Evolutionary conservation across 2,329 filamentous ascomycete genomes (phyloP).

Genomic region (Colletotrichum sp.): DNA sequence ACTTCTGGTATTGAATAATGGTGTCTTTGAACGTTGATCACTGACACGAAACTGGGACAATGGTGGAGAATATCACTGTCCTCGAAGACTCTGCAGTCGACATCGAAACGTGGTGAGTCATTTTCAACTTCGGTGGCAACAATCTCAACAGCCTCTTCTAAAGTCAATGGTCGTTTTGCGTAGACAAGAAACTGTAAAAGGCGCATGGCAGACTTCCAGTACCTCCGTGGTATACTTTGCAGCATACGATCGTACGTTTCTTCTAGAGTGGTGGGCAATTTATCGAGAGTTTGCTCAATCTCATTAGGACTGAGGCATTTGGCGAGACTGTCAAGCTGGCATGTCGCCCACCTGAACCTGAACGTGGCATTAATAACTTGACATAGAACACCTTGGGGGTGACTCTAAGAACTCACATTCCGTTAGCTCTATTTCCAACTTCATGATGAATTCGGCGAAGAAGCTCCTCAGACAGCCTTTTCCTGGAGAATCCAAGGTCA

Average conservation of each 20-base stretch:
- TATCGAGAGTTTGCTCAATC: not conserved
- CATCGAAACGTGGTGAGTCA: too few species aligned
- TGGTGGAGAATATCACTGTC: not conserved
- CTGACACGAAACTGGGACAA: not conserved
- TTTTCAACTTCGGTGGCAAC: too few species aligned
- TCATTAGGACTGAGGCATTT: not conserved
- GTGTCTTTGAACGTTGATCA: too few species aligned
- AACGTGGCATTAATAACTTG: too few species aligned
- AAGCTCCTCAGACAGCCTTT: too few species aligned
- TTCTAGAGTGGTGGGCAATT: not conserved
- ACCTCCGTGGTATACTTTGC: not conserved
- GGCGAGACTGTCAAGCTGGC: not conserved
- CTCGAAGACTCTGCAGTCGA: not conserved
- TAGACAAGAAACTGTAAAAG: not conserved
- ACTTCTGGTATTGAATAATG: too few species aligned
- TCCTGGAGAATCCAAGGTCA: too few species aligned
- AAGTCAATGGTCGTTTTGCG: not conserved
- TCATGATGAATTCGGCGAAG: too few species aligned
- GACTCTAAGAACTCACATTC: too few species aligned
- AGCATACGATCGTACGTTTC: not conserved
- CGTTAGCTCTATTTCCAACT: too few species aligned
- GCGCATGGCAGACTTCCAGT: fast-evolving
- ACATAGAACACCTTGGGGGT: too few species aligned
- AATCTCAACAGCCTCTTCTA: not conserved
- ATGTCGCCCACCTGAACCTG: constrained; percentile 1